These are phyloP conservation scores for Stephanodiscus triporus DNA, from an alignment of 108 stramenopile genomes.

Conservation along the genomic window DNA sequence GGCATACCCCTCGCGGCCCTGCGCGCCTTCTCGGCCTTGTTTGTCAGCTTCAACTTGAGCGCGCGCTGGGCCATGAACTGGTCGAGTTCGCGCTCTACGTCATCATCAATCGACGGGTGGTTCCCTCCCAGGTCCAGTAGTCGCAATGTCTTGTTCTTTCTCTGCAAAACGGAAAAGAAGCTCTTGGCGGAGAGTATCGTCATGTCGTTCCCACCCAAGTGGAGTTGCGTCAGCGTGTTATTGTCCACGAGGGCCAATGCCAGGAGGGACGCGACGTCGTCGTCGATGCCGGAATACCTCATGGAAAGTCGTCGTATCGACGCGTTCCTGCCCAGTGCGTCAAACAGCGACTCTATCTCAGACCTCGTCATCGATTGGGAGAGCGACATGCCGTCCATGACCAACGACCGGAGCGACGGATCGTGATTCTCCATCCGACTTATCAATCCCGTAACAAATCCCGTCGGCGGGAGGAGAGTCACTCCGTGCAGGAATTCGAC, in stretches of 20 bases:
- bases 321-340: constrained; percentile 27
- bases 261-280: constrained; percentile 28
- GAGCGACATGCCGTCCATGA: constrained; percentile 33
- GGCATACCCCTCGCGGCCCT: constrained; percentile 3
- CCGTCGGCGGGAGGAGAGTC: constrained; percentile 16
- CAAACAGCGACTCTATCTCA: constrained; percentile 20
- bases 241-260: constrained; percentile 40
- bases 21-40: constrained; percentile 4
- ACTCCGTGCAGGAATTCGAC: constrained; percentile 14
- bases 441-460: neutral
- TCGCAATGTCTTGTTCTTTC: constrained; percentile 20
- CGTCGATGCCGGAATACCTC: constrained; percentile 24
- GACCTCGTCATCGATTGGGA: neutral
- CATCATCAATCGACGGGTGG: constrained; percentile 12
- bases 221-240: constrained; percentile 10
- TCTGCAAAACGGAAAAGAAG: constrained; percentile 26
- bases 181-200: constrained; percentile 13
- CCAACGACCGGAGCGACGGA: constrained; percentile 15
- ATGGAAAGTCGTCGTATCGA: constrained; percentile 26
- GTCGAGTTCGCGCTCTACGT: constrained; percentile 17
- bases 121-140: constrained; percentile 34
- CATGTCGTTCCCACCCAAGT: constrained; percentile 29
- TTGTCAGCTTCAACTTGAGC: constrained; percentile 13
- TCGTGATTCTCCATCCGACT: constrained; percentile 24
- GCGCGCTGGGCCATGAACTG: constrained; percentile 34